Base-by-base conservation (phyloP, 495 filamentous ascomycete species). In the Annulohypoxylon stygium region DNA sequence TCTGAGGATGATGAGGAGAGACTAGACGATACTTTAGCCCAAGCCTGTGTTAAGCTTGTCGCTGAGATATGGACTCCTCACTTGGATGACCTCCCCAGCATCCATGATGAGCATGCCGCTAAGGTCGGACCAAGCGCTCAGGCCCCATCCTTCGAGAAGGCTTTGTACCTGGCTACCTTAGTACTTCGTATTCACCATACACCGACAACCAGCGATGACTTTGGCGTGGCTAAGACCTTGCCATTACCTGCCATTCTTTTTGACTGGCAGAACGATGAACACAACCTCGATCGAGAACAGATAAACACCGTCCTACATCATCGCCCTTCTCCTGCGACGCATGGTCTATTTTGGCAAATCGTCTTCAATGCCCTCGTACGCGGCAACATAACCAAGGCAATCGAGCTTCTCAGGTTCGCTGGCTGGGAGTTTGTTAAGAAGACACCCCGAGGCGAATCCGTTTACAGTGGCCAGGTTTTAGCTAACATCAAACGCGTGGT, bases 281-380 rank as follows among this genome's bases (percentile, higher is more conserved):
- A 95, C 75, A 85, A 89, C 53, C 82, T 90, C 26, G 90, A 89
- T 68, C 79, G 80, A 20, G 81, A 85, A 51, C 90, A 92, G 67
- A 74, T 92, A 3, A 82, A 88, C 43, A 81, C 89, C 11, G 81
- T 97, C 41, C 81, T 86, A 67, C 83, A 84, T 25, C 79, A 90
- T 63, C 83, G 87, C 51, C 92, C 92, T 2, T 92, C 90, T 66
- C 91, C 93, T 39, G 90, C 93, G 2, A 88, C 88, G 51, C 91
- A 94, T 71, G 80, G 82, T 5, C 83, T 89, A 30, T 98, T 92
- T 78, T 98, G 95, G 95, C 91, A 93, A 75, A 86, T 89, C 9
- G 81, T 97, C 16, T 90, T 89, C 69, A 83, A 85, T 34, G 79
- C 87, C 36, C 84, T 93, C 58, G 80, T 95, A 4, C 91, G 94